Conservation (phyloP, 306 rosid species). For the Castanospermum australe region DNA sequence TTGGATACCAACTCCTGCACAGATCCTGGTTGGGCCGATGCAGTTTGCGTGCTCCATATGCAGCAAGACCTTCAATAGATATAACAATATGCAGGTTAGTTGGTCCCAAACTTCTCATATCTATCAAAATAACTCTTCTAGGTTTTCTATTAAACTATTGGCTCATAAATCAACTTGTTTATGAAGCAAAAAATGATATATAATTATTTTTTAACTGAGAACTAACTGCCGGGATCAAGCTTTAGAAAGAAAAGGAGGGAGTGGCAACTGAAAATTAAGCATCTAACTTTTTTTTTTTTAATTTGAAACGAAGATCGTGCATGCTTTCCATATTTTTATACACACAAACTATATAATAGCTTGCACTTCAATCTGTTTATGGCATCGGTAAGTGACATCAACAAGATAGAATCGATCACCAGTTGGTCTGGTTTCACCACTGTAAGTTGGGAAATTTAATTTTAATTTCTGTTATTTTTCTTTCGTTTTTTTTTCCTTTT, state of each 20-base stretch:
- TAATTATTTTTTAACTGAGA: neutral
- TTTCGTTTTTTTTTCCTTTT: neutral
- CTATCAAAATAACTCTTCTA: too few relatives aligned
- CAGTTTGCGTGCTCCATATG: slow-evolving; percentile 95
- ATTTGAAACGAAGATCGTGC: neutral
- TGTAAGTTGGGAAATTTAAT: neutral
- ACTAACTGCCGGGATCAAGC: neutral
- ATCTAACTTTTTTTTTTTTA: neutral
- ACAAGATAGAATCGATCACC: neutral
- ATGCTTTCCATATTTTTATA: neutral
- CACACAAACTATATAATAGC: neutral
- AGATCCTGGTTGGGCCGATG: slow-evolving; percentile 95
- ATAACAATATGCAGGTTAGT: slow-evolving; percentile 94
- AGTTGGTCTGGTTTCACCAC: neutral
- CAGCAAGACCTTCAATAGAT: slow-evolving; percentile 88
- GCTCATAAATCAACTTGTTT: neutral
- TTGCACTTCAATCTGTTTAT: neutral
- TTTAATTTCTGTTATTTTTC: neutral
- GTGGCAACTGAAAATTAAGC: neutral
- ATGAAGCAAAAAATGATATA: neutral
- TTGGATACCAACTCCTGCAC: slow-evolving; percentile 95
- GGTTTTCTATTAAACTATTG: neutral
- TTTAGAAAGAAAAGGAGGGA: neutral
- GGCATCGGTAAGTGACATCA: neutral
- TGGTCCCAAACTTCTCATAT: neutral